Percentiles rank a stretch among this genome's conserved stretches.
These are phyloP conservation scores for Alternaria tenuissima DNA, from an alignment of 2,329 filamentous ascomycete species.

Conservation along the genomic window DNA sequence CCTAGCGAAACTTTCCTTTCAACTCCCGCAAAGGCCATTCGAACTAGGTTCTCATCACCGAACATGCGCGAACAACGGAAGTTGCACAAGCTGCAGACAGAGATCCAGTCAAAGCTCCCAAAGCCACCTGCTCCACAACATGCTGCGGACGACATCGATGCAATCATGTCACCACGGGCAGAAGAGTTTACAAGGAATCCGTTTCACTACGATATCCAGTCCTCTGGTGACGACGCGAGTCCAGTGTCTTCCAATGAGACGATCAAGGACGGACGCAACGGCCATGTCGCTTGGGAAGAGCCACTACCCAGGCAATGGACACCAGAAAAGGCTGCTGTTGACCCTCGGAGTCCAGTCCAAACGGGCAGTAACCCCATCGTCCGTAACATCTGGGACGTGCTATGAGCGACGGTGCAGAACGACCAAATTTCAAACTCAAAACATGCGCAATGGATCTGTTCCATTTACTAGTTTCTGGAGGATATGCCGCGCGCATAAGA, in stretches of 20 bases:
- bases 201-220: constrained; percentile 46
- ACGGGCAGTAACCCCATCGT: constrained; percentile 78
- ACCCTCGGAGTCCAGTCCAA: constrained; percentile 78
- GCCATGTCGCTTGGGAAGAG: constrained; percentile 36
- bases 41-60: constrained; percentile 51
- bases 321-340: constrained; percentile 67
- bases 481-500: constrained; percentile 5
- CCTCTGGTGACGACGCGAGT: constrained; percentile 37
- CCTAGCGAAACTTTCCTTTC: constrained; percentile 35
- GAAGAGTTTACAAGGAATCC: constrained; percentile 72
- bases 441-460: neutral
- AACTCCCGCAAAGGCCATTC: constrained; percentile 41
- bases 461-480: constrained; percentile 1
- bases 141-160: constrained; percentile 55
- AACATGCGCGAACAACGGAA: constrained; percentile 50
- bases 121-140: constrained; percentile 36
- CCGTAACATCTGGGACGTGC: constrained; percentile 78
- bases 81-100: constrained; percentile 51
- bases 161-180: constrained; percentile 74
- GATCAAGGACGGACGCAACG: constrained; percentile 41
- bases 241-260: constrained; percentile 45
- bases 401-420: constrained; percentile 58
- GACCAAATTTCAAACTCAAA: neutral
- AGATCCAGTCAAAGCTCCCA: constrained; percentile 50
- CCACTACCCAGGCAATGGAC: constrained; percentile 44